Evolutionary conservation across 257 asterid genomes (phyloP).

Genomic region (Nicotiana knightiana): DNA sequence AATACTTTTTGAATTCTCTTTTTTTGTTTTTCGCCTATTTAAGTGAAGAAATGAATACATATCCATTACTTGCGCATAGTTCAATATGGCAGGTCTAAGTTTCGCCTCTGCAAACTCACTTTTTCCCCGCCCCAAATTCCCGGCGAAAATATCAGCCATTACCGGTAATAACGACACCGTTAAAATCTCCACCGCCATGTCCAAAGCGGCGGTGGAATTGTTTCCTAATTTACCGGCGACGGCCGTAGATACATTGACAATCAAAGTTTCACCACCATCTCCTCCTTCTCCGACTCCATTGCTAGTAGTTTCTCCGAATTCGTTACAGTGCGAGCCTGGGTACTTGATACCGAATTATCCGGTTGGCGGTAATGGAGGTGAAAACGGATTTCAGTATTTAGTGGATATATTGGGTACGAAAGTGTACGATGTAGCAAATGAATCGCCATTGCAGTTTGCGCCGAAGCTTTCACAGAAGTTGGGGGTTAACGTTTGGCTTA

Average conservation of each 20-base stretch:
- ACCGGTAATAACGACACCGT: constrained; percentile 18
- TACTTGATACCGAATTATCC: constrained; percentile 37
- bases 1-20: not conserved
- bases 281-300: not conserved
- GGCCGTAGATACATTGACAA: constrained; percentile 15
- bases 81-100: constrained; percentile 42
- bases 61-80: not conserved
- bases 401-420: constrained; percentile 62
- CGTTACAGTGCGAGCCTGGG: constrained; percentile 64
- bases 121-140: constrained; percentile 23
- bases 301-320: constrained; percentile 39
- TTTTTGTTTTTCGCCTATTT: not conserved
- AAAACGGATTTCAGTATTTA: constrained; percentile 53
- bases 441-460: constrained; percentile 84
- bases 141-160: constrained; percentile 7
- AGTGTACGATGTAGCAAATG: constrained; percentile 85
- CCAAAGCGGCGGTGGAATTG: constrained; percentile 22
- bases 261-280: not conserved
- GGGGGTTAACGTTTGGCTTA: constrained; percentile 78
- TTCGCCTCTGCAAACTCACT: constrained; percentile 31
- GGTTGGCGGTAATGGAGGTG: constrained; percentile 2
- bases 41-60: not conserved
- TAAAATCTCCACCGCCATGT: constrained; percentile 26
- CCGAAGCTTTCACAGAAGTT: constrained; percentile 57
- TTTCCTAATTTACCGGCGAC: constrained; percentile 8